A percentile compares a stretch with the other conserved stretches of the same genome.
Evolutionary conservation across 2,329 filamentous ascomycete species (phyloP).

Genomic region (Teratosphaeria nubilosa): DNA sequence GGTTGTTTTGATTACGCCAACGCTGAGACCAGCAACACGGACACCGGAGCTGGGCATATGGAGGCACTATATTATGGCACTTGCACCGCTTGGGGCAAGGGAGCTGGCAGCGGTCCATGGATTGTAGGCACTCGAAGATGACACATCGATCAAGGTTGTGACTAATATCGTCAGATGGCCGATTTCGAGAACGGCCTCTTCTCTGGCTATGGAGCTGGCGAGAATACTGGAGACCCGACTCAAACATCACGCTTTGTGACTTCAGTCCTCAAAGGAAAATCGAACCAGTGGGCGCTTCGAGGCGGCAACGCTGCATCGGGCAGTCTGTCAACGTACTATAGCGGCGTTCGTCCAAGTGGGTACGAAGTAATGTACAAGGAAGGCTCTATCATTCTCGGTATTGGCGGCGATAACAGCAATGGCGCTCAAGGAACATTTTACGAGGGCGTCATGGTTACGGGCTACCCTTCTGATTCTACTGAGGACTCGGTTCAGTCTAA

Average conservation of each 20-base stretch:
- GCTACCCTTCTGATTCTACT: conserved; percentile 50
- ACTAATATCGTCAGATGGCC: conserved; percentile 41
- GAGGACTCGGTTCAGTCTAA: conserved; percentile 42
- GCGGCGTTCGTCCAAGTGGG: conserved; percentile 39
- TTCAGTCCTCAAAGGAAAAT: conserved; percentile 45
- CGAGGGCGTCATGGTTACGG: conserved; percentile 54
- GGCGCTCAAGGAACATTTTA: conserved; percentile 44
- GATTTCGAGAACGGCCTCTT: conserved; percentile 59
- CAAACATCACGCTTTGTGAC: conserved; percentile 48
- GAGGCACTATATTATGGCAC: conserved; percentile 57
- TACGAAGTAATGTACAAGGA: conserved; percentile 55
- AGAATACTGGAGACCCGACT: conserved; percentile 44
- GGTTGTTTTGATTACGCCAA: conserved; percentile 29
- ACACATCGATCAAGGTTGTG: background rate
- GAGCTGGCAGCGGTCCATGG: conserved; percentile 40
- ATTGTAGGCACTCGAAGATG: background rate
- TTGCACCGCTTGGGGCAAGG: conserved; percentile 45
- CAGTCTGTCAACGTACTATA: conserved; percentile 48
- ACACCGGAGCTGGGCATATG: conserved; percentile 56
- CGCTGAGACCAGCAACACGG: conserved; percentile 28
- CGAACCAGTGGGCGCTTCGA: conserved; percentile 49
- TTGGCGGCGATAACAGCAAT: conserved; percentile 54
- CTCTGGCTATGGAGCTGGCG: conserved; percentile 38
- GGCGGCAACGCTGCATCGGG: conserved; percentile 46
- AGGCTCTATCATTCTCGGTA: conserved; percentile 54